Evolutionary conservation across 2,329 filamentous ascomycete genomes (phyloP).

Genomic region (Coleophoma cylindrospora): DNA sequence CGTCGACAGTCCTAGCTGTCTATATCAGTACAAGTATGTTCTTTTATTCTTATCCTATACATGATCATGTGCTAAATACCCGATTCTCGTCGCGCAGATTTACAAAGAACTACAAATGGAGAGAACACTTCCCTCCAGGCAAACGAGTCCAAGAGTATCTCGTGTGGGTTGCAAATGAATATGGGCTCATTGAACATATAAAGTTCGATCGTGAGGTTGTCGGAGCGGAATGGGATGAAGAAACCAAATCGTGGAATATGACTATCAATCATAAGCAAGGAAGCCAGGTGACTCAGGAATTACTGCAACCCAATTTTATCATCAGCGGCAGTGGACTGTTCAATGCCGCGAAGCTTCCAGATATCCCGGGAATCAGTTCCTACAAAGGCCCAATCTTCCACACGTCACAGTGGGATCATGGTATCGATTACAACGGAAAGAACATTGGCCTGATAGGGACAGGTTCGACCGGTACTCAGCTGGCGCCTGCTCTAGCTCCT

Average conservation of each 20-base stretch:
- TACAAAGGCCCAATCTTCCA: slow-evolving; percentile 4
- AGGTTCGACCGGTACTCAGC: slow-evolving; percentile 1
- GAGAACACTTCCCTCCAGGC: neutral
- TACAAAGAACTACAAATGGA: neutral
- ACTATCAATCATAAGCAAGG: slow-evolving; percentile 29
- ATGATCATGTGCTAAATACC: too few species aligned
- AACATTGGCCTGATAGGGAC: slow-evolving; percentile 1
- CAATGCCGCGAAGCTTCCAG: neutral
- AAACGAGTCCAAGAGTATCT: neutral
- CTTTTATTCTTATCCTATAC: too few species aligned
- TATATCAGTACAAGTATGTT: neutral
- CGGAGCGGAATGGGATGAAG: slow-evolving; percentile 39
- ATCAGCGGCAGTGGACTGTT: neutral
- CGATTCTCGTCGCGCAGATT: too few species aligned
- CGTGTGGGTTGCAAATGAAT: neutral
- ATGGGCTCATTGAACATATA: slow-evolving; percentile 27
- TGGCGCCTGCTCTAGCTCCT: neutral
- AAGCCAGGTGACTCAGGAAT: neutral
- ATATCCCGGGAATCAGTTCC: slow-evolving; percentile 1
- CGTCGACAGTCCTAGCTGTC: neutral
- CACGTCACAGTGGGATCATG: slow-evolving; percentile 2
- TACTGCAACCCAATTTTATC: neutral
- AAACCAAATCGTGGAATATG: slow-evolving; percentile 39
- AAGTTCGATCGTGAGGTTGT: slow-evolving; percentile 39
- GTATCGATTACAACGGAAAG: neutral